These are phyloP conservation scores for Debaryomyces sp. DNA, from an alignment of 1,139 yeast species.

Conservation along the genomic window DNA sequence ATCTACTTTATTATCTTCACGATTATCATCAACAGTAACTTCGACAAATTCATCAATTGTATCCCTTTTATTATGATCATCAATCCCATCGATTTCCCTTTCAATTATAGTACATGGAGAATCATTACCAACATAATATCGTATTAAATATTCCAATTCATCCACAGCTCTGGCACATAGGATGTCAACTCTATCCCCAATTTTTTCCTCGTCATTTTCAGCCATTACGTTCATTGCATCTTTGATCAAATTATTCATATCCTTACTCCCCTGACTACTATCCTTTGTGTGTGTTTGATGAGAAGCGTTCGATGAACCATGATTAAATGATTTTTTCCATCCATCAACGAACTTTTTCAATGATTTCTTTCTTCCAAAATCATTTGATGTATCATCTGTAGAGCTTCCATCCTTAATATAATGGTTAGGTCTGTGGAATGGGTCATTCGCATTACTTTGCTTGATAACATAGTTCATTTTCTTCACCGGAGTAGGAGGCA, in stretches of 20 bases:
- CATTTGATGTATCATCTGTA: slow-evolving; percentile 14
- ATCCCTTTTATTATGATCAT: slow-evolving; percentile 9
- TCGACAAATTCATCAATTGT: slow-evolving; percentile 18
- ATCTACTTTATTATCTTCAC: slow-evolving; percentile 7
- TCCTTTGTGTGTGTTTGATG: neutral
- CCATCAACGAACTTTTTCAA: slow-evolving; percentile 44
- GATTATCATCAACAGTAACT: slow-evolving; percentile 14
- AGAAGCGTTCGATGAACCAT: slow-evolving; percentile 6
- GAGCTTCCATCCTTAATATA: neutral
- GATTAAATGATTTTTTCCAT: slow-evolving; percentile 39
- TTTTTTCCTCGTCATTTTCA: slow-evolving; percentile 15
- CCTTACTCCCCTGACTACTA: neutral
- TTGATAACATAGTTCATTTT: slow-evolving; percentile 50
- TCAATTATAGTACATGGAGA: slow-evolving; percentile 26
- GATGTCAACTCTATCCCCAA: slow-evolving; percentile 62
- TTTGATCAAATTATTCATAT: slow-evolving; percentile 2
- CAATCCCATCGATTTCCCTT: slow-evolving; percentile 5
- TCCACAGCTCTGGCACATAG: slow-evolving; percentile 79
- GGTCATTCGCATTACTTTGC: slow-evolving; percentile 4
- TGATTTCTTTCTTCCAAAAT: slow-evolving; percentile 36
- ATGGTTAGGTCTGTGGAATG: neutral
- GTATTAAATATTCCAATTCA: slow-evolving; percentile 57
- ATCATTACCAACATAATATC: slow-evolving; percentile 35
- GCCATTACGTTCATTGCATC: slow-evolving; percentile 3
- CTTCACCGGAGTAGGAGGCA: slow-evolving; percentile 72